phyloP scores from a whole-genome alignment of 306 rosid species.

The Castanopsis chinensis region DNA sequence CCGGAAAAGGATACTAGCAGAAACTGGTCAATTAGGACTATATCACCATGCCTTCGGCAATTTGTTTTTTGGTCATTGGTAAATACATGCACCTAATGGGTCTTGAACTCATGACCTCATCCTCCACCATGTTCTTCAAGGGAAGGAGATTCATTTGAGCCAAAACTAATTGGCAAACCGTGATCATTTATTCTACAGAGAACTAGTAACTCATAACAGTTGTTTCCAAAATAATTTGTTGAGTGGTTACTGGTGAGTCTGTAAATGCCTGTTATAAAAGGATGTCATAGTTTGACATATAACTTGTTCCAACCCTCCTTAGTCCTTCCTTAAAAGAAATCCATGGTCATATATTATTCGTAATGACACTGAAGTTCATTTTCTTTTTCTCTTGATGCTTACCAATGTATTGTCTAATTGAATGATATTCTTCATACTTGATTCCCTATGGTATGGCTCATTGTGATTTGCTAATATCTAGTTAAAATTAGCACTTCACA shows the following conservation, averaged over 20 bases:
- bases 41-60: not conserved
- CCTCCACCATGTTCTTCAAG: no score
- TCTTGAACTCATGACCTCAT: no score
- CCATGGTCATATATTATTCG: not conserved
- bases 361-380: not conserved
- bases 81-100: no score
- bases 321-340: not conserved
- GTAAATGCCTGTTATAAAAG: not conserved
- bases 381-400: not conserved
- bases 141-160: no score
- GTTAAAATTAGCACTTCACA: not conserved
- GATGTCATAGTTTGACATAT: not conserved
- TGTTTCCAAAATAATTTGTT: not conserved
- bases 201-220: not conserved
- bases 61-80: no score
- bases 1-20: not conserved
- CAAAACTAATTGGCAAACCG: not conserved
- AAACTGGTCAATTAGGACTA: not conserved
- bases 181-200: not conserved
- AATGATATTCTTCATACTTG: not conserved
- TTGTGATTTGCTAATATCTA: not conserved
- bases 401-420: not conserved
- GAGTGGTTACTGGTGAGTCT: not conserved
- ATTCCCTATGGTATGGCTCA: not conserved
- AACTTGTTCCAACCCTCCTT: not conserved